Evolutionary conservation across 177 flowering plant species (phyloP).

Genomic region (Vitis hybrid): DNA sequence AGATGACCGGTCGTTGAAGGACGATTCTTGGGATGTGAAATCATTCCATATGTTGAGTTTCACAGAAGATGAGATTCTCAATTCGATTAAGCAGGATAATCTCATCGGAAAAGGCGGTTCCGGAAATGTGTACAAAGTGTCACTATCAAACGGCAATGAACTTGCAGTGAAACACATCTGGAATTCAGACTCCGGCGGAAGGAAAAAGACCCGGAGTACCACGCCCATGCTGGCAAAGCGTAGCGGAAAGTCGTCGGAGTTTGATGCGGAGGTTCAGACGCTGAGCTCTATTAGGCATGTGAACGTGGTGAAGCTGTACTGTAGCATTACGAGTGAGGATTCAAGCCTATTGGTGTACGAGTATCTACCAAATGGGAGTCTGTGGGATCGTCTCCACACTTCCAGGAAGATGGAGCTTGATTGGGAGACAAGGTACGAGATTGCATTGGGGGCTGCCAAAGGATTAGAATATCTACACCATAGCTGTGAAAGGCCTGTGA

Average conservation of each 20-base stretch:
- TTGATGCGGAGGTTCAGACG: conserved; percentile 56
- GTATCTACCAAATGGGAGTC: conserved; percentile 60
- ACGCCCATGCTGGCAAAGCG: conserved; percentile 51
- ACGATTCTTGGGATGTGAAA: conserved; percentile 76
- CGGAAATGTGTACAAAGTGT: conserved; percentile 72
- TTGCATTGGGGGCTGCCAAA: conserved; percentile 60
- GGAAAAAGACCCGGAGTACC: conserved; percentile 24
- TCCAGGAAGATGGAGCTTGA: conserved; percentile 41
- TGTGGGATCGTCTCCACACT: conserved; percentile 60
- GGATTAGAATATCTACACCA: conserved; percentile 70
- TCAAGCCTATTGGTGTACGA: conserved; percentile 68
- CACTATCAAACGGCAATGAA: conserved; percentile 44
- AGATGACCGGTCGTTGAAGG: conserved; percentile 42
- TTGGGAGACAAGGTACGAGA: conserved; percentile 58
- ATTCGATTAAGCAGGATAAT: conserved; percentile 68
- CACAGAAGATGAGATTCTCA: conserved; percentile 75
- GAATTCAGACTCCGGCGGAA: conserved; percentile 26
- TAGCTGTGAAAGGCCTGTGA: conserved; percentile 52
- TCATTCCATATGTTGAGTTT: conserved; percentile 70
- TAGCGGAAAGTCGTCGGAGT: conserved; percentile 41
- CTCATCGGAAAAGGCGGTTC: conserved; percentile 85
- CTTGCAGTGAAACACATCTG: conserved; percentile 91
- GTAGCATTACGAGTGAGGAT: conserved; percentile 66
- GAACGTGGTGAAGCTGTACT: conserved; percentile 65
- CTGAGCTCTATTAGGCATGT: conserved; percentile 62